Conservation (phyloP, 805 yeast genomes). For the Cyberlindnera petersonii region DNA sequence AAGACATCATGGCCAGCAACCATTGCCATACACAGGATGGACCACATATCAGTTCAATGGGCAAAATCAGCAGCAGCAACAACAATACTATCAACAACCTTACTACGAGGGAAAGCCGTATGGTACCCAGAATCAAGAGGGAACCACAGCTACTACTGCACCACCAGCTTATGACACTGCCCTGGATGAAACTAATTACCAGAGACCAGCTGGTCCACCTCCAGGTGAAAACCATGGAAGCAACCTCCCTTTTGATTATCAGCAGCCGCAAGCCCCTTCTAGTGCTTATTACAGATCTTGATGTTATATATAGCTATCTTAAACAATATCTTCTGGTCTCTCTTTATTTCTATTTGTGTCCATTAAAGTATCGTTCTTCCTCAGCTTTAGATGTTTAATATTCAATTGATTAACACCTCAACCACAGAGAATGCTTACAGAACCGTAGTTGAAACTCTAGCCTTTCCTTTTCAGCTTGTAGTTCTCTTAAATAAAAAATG, state of each 20-base stretch:
- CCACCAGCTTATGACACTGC: slow-evolving; percentile 7
- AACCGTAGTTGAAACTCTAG: too few species aligned
- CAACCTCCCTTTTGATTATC: background rate
- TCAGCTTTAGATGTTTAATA: too few species aligned
- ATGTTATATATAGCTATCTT: too few species aligned
- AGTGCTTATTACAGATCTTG: slow-evolving; percentile 5
- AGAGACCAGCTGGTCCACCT: slow-evolving; percentile 20
- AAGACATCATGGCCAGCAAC: slow-evolving; percentile 17
- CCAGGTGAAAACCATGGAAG: slow-evolving; percentile 5
- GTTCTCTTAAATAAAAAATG: too few species aligned
- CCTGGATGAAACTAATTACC: too few species aligned
- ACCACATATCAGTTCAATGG: slow-evolving; percentile 15
- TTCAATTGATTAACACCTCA: too few species aligned
- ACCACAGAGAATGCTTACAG: too few species aligned
- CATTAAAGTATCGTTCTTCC: too few species aligned
- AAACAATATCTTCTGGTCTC: too few species aligned
- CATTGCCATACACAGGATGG: slow-evolving; percentile 25
- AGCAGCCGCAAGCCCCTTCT: slow-evolving; percentile 8
- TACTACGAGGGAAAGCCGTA: slow-evolving; percentile 9
- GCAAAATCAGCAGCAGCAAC: slow-evolving; percentile 10
- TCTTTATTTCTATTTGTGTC: too few species aligned
- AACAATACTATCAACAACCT: slow-evolving; percentile 8
- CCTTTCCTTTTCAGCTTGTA: too few species aligned
- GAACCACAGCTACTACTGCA: background rate
- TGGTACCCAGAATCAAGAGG: background rate